Evolutionary conservation across 202 grass and related monocot species (phyloP).

Genomic region (Schoenoplectus tabernaemontani): DNA sequence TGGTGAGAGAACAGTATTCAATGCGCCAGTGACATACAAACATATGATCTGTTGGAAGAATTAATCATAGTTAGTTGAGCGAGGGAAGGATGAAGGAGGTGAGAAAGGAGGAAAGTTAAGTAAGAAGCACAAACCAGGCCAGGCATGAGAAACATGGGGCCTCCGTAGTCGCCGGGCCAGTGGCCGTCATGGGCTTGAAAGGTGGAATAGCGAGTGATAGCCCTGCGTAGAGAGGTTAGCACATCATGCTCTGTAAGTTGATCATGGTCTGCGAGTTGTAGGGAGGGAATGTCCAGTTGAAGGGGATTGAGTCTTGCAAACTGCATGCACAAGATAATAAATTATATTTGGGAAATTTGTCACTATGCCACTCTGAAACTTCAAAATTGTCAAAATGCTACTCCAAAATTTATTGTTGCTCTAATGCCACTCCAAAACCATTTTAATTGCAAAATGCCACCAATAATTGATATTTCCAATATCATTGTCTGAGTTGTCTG

Average conservation of each 20-base stretch:
- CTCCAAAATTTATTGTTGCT: too few relatives aligned
- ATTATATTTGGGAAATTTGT: too few relatives aligned
- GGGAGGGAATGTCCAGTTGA: constrained; percentile 48
- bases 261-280: constrained; percentile 53
- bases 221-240: constrained; percentile 45
- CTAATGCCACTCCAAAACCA: too few relatives aligned
- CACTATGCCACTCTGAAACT: too few relatives aligned
- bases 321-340: too few relatives aligned
- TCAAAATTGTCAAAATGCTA: too few relatives aligned
- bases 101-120: not conserved
- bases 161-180: constrained; percentile 89
- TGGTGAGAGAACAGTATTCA: constrained; percentile 62
- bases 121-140: constrained; percentile 50
- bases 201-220: constrained; percentile 42
- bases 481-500: too few relatives aligned
- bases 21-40: constrained; percentile 53
- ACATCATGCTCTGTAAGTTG: constrained; percentile 58
- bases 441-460: too few relatives aligned
- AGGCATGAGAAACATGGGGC: constrained; percentile 96
- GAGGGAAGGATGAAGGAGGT: too few relatives aligned
- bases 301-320: too few relatives aligned
- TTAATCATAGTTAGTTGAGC: not conserved
- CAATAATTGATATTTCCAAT: too few relatives aligned
- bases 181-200: constrained; percentile 86
- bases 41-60: constrained; percentile 90